Percentiles rank a stretch among this genome's conserved stretches.
These are phyloP conservation scores for Fraxinus nigra DNA, from an alignment of 305 asterid genomes.

Conservation along the genomic window DNA sequence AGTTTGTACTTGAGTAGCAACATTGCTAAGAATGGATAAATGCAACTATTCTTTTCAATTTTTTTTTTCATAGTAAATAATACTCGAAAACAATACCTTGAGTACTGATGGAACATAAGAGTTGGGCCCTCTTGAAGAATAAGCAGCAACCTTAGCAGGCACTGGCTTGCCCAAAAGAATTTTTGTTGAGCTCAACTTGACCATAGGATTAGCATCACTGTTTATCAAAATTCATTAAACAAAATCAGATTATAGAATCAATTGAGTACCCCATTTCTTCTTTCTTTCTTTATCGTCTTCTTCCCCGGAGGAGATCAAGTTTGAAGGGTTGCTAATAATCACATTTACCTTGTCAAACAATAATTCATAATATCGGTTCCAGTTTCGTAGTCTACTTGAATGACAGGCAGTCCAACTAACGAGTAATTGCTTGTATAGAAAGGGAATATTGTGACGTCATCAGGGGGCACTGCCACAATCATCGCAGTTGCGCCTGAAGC, in stretches of 20 bases:
- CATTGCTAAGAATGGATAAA: no score
- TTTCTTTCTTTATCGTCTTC: not conserved
- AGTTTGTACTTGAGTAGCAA: no score
- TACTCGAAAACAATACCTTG: constrained; percentile 5
- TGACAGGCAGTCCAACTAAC: not conserved
- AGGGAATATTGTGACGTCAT: not conserved
- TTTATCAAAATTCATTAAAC: not conserved
- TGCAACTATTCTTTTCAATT: no score
- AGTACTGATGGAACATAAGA: constrained; percentile 13
- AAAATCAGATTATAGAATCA: not conserved
- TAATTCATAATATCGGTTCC: constrained; percentile 10
- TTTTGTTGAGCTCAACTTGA: not conserved
- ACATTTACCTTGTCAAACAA: constrained; percentile 1
- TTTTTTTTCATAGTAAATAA: not conserved
- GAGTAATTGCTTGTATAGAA: not conserved
- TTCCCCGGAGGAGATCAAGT: not conserved
- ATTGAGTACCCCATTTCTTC: no score
- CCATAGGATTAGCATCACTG: not conserved
- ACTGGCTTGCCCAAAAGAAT: constrained; percentile 14
- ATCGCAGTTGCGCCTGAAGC: not conserved
- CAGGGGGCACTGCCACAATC: constrained; percentile 6
- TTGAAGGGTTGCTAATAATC: not conserved
- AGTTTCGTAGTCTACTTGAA: constrained; percentile 2
- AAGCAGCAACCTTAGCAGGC: constrained; percentile 5
- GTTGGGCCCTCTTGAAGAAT: constrained; percentile 19